phyloP scores from a whole-genome alignment of 805 yeast species.

The Wickerhamomyces canadensis region DNA sequence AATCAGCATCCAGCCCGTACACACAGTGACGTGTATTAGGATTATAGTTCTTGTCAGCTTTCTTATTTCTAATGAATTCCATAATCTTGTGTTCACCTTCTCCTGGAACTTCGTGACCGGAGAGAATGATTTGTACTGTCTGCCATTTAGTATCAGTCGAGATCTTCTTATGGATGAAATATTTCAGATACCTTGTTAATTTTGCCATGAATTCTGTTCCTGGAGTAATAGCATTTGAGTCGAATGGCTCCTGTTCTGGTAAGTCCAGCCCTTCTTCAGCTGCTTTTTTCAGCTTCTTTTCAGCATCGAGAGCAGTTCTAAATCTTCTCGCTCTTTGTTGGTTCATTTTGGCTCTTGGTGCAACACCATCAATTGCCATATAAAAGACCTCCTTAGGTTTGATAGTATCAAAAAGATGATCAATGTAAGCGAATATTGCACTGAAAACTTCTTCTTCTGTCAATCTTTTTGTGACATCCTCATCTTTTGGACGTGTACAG shows the following conservation, averaged over 20 bases:
- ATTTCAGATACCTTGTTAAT: constrained; percentile 73
- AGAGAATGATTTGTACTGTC: constrained; percentile 63
- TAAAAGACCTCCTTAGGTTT: constrained; percentile 82
- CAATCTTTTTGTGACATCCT: constrained; percentile 55
- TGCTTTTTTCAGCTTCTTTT: constrained; percentile 70
- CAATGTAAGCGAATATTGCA: constrained; percentile 90
- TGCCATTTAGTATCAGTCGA: constrained; percentile 87
- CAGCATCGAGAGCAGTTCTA: constrained; percentile 90
- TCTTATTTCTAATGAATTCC: constrained; percentile 80
- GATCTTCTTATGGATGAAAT: constrained; percentile 83
- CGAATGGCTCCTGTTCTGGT: constrained; percentile 83
- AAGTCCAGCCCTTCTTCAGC: constrained; percentile 63
- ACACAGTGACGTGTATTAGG: constrained; percentile 88
- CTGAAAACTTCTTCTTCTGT: constrained; percentile 90
- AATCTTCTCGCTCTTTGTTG: constrained; percentile 96
- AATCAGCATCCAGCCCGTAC: constrained; percentile 94
- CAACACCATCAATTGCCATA: constrained; percentile 99
- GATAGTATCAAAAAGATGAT: constrained; percentile 83
- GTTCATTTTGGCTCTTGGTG: constrained; percentile 98
- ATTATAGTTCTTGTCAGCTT: constrained; percentile 67
- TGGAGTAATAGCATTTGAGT: constrained; percentile 90
- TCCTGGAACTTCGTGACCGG: constrained; percentile 97
- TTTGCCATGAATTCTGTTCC: constrained; percentile 96
- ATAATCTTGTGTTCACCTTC: constrained; percentile 98
- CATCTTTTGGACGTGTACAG: constrained; percentile 85